Base-by-base conservation (phyloP, 495 filamentous ascomycete genomes). In the Xylona heveae region DNA sequence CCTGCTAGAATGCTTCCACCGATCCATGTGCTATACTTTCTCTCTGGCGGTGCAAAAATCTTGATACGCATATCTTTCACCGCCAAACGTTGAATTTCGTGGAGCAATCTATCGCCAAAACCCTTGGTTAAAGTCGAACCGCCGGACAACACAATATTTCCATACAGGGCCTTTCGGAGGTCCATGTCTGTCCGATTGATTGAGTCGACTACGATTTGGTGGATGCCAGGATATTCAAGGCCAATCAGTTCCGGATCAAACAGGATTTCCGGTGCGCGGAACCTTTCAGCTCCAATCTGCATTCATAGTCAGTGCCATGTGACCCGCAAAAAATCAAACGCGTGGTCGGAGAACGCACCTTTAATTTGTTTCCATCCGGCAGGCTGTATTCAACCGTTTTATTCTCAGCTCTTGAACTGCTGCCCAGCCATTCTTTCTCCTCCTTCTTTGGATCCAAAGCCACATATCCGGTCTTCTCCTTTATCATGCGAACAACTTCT, bases 1-100 rank as follows among this genome's bases (percentile, higher is more conserved):
- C 90, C 90, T 21, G 90, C 88, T 35, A 99, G 58, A 58, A 99
- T 99, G 46, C 88, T 93, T 18, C 88, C 88, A 42, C 88, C 88
- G 46, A 94, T 95, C 88, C 88, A 99, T 17, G 80, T 94, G 36
- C 78, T 92, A 55, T 95, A 99, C 53, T 94, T 92, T 35, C 88
- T 68, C 58, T 99, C 88, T 2, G 90, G 82, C 34, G 88, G 88
- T 16, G 88, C 88, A 52, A 90, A 92, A 37, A 99, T 99, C 56
- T 92, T 88, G 50, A 99, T 94, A 43, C 82, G 72, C 90, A 93
- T 99, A 45, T 99, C 88, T 58, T 92, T 93, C 33, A 93, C 82
- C 7, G 88, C 85, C 15, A 95, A 57, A 39, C 74, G 62, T 53
- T 92, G 85, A 39, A 99, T 77, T 53, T 99, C 88, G 38, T 73